Percentiles rank a stretch among this genome's conserved stretches.
phyloP scores from a whole-genome alignment of 1,139 yeast species.

The Suhomyces kunorum region DNA sequence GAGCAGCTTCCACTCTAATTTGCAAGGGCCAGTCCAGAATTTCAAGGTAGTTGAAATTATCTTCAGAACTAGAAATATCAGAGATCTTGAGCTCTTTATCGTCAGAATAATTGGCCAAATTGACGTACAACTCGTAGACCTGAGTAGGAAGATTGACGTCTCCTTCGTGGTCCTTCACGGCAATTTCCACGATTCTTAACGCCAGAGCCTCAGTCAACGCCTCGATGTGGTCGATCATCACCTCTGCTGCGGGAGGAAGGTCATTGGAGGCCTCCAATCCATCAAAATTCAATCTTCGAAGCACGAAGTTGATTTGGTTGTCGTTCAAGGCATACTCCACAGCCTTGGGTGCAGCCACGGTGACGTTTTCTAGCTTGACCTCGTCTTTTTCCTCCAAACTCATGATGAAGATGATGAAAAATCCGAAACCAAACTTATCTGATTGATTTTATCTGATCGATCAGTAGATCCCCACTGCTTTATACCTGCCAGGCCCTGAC shows the following conservation, averaged over 20 bases:
- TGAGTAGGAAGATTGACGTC: conserved; percentile 23
- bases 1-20: conserved; percentile 20
- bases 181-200: conserved; percentile 21
- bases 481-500: neutral
- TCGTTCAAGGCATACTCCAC: conserved; percentile 14
- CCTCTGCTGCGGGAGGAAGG: conserved; percentile 29
- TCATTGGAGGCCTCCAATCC: conserved; percentile 29
- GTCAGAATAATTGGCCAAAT: neutral
- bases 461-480: neutral
- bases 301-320: conserved; percentile 28
- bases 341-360: neutral
- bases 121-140: conserved; percentile 1
- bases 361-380: neutral
- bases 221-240: conserved; percentile 25
- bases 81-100: neutral
- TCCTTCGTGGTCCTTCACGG: conserved; percentile 20
- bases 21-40: conserved; percentile 20
- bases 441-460: neutral
- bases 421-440: neutral
- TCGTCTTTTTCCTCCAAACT: neutral
- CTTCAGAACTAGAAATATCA: neutral
- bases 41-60: neutral
- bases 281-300: conserved; percentile 30
- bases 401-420: neutral
- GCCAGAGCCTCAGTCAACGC: conserved; percentile 20